Evolutionary conservation across 2,329 filamentous ascomycete genomes (phyloP), one percentile per base, ranked within the genome.

Genomic region (Beauveria rudraprayagi): DNA sequence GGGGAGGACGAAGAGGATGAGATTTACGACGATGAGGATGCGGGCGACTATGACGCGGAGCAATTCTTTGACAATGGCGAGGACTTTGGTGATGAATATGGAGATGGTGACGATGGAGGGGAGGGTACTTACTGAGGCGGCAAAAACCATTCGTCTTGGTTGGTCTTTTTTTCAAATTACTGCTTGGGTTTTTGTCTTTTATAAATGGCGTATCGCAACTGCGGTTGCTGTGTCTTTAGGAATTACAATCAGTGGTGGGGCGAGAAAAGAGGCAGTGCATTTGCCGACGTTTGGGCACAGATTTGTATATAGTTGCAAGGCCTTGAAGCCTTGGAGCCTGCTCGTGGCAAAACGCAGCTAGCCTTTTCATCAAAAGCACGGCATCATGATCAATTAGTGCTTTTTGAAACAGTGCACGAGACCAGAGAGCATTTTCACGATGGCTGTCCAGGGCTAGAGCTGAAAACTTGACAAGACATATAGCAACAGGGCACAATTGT

Each of bases 21-120:
- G 60, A 74, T 72, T 26, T 81, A 80, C 63, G 80, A 85, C 53
- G 83, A 85, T 60, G 81, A 84, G 62, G 81, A 83, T 54, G 83
- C 80, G 1, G 83, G 83, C 8, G 83, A 85, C 63, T 86, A 86
- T 67, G 80, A 85, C 50, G 83, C 83, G 2, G 83, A 86, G 66
- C 77, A 77, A 10, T 85, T 85, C 72, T 85, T 85, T 52, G 83
- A 85, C 63, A 81, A 78, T 26, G 81, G 81, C 14, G 80, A 82
- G 63, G 81, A 83, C 26, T 78, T 81, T 57, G 77, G 78, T 41
- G 78, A 80, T 24, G 80, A 81, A 52, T 78, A 78, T 53, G 80
- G 76, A 3, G 79, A 79, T 10, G 79, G 78, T 8, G 82, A 81
- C 26, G 83, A 81, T 40, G 58, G 58, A 14, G 80, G 75, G 46